A percentile compares a stretch with the other conserved stretches of the same genome.
These are phyloP conservation scores for Aspergillus pseudoglaucus DNA, from an alignment of 2,329 filamentous ascomycete species.

Conservation along the genomic window DNA sequence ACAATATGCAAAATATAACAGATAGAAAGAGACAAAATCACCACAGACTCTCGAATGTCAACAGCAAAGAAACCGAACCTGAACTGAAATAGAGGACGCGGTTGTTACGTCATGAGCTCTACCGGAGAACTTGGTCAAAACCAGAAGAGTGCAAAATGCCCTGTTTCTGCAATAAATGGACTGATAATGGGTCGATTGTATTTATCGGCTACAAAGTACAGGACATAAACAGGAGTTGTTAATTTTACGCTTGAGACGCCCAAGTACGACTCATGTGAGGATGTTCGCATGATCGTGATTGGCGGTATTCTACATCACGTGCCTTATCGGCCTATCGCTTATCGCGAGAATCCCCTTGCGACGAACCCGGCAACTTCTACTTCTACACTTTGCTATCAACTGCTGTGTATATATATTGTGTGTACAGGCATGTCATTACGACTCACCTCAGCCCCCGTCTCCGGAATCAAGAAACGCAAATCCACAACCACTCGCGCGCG, in stretches of 20 bases:
- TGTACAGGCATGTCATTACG: conserved; percentile 36
- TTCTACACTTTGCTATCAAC: too few relatives aligned
- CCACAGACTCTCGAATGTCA: too few relatives aligned
- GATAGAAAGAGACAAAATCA: too few relatives aligned
- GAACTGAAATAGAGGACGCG: conserved; percentile 7
- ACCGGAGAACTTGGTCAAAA: not conserved
- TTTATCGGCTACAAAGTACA: too few relatives aligned
- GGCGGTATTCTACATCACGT: not conserved
- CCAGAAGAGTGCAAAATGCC: not conserved
- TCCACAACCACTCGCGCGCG: conserved; percentile 14
- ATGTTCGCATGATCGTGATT: too few relatives aligned
- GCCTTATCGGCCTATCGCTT: not conserved
- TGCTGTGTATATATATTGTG: not conserved
- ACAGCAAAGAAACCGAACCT: not conserved
- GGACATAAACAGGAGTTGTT: too few relatives aligned
- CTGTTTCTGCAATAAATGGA: not conserved
- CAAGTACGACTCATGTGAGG: too few relatives aligned
- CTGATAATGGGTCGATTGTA: too few relatives aligned
- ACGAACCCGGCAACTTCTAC: too few relatives aligned
- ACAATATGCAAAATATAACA: too few relatives aligned
- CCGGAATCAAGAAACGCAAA: conserved; percentile 39
- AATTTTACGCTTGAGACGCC: too few relatives aligned
- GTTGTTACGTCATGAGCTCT: not conserved
- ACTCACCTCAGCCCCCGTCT: conserved; percentile 42
- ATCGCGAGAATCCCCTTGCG: not conserved